Base-by-base conservation (phyloP, 306 rosid species). In the Glycine soja region DNA sequence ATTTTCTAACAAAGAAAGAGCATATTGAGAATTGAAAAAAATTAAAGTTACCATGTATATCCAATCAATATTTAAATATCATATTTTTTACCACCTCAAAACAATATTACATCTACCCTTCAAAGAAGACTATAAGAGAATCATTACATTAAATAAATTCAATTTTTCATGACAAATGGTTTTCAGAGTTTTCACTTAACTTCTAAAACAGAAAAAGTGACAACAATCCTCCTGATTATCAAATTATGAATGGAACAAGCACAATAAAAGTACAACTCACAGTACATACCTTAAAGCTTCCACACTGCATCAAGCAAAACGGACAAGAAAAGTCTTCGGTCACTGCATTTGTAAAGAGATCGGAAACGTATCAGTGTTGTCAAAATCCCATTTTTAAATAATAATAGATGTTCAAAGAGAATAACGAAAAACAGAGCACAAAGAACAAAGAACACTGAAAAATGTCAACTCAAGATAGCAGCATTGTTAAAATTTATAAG, bases 311-410 rank as follows among this genome's bases (percentile, higher is more conserved):
- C 90, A 90, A 81, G 87, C 99, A 95, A 92, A 95, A 93, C 19
- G 99, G 97, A 74, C 99, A 95, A 79, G 94, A 72, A 85, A 91
- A 93, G 85, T 88, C 93, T 81, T 95, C 99, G 8, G 98, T 93
- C 72, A 93, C 99, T 95, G 92, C 84, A 89, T 72, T 78, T 76
- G 36, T 46, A 78, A 80, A 72, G 78, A 81, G 74, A 85, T 51
- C 11, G 10, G 54, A 82, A 78, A 81, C 19, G 10, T 56, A 65
- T 78, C 82, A 78, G 67, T 57, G 74, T 14, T 34, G 46, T 45
- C 71, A 40, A 72, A 69, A 76, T 72, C 15, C 10, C 9, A 40
- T 51, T 47, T 50, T 40, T 0, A 7, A 16, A 13, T 19, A 32
- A 15, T 36, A 59, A 61, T 3, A 50, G 40, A 19, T n/a, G 8